Conservation (phyloP, 805 yeast species). For the Saccharomyces paradoxus region DNA sequence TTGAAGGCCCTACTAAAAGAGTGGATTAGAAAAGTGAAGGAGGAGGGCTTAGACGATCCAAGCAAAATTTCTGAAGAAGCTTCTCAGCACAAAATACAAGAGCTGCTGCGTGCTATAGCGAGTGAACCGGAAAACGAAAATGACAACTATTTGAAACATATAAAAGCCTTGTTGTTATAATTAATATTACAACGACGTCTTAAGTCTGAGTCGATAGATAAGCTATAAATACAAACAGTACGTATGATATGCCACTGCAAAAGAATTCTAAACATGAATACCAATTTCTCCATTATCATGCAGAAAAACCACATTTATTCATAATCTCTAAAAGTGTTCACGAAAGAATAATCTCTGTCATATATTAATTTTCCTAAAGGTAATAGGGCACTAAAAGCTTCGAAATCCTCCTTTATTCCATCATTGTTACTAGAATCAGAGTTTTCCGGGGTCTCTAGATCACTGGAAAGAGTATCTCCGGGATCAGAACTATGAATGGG, state of each 20-base stretch:
- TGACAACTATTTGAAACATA: constrained; percentile 15
- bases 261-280: neutral
- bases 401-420: neutral
- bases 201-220: neutral
- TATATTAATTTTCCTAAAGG: constrained; percentile 48
- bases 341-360: constrained; percentile 43
- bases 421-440: neutral
- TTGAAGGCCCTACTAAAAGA: constrained; percentile 42
- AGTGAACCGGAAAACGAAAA: constrained; percentile 7
- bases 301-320: neutral
- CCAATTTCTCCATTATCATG: neutral
- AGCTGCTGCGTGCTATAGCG: constrained; percentile 14
- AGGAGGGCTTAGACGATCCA: constrained; percentile 19
- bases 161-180: constrained; percentile 16
- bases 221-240: neutral
- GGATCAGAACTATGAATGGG: neutral
- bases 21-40: constrained; percentile 44
- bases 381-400: constrained; percentile 33
- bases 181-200: neutral
- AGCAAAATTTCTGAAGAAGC: constrained; percentile 31
- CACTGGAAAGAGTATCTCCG: neutral
- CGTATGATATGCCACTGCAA: neutral
- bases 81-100: constrained; percentile 19
- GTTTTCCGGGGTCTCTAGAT: neutral
- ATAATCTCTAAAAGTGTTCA: constrained; percentile 7